Evolutionary conservation across 1,139 yeast genomes (phyloP).

Genomic region (Pichia norvegensis): DNA sequence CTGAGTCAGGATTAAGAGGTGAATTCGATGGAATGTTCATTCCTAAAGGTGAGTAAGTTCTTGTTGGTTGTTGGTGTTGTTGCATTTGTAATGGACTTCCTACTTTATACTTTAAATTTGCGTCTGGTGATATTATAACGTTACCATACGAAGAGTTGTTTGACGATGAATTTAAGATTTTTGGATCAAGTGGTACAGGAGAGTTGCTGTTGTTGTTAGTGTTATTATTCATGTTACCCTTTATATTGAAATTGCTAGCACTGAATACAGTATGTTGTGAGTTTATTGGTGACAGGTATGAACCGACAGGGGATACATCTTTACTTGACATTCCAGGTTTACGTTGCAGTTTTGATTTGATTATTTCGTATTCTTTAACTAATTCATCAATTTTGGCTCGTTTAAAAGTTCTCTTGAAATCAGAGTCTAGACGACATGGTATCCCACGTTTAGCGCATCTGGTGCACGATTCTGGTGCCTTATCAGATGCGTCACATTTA

Average conservation of each 20-base stretch:
- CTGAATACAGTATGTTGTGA: neutral
- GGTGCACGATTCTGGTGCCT: conserved; percentile 73
- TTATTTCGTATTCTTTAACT: conserved; percentile 52
- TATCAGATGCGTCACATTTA: conserved; percentile 77
- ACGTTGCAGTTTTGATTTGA: conserved; percentile 48
- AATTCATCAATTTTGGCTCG: conserved; percentile 79
- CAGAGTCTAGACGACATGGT: conserved; percentile 66
- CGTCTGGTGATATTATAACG: neutral
- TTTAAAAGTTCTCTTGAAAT: conserved; percentile 82
- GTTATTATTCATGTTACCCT: neutral
- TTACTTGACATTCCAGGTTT: neutral
- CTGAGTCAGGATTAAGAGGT: neutral
- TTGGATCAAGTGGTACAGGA: conserved; percentile 8
- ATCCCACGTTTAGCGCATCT: conserved; percentile 67
- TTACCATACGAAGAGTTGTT: neutral
- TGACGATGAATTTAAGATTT: conserved; percentile 1
- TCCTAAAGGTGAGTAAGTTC: neutral
- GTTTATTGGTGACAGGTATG: neutral
- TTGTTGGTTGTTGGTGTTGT: neutral
- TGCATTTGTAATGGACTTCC: neutral
- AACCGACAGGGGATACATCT: no score
- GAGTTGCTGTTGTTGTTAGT: neutral
- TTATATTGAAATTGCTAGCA: neutral
- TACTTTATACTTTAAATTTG: neutral
- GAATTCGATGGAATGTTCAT: conserved; percentile 2